Evolutionary conservation across 2,329 filamentous ascomycete genomes (phyloP).

Genomic region (Daldinia sp.): DNA sequence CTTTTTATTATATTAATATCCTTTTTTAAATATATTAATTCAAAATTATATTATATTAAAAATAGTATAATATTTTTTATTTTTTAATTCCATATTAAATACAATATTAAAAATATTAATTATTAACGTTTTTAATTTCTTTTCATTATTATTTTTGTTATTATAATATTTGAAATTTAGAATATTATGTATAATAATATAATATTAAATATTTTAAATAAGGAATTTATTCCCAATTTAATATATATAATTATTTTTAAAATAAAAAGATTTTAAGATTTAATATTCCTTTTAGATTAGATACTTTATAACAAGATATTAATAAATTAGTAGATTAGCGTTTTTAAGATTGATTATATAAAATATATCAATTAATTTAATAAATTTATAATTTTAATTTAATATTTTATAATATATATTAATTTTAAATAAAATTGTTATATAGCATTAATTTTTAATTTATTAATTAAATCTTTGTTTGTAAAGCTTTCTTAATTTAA

Average conservation of each 20-base stretch:
- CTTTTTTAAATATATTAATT: background rate
- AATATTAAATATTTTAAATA: background rate
- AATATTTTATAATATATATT: too few relatives aligned
- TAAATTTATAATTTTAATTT: background rate
- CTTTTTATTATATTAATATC: background rate
- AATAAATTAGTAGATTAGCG: background rate
- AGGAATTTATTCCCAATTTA: background rate
- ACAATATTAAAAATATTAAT: background rate
- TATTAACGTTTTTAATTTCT: too few relatives aligned
- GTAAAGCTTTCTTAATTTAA: background rate
- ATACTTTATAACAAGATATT: background rate
- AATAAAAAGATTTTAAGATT: background rate
- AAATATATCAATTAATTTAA: background rate
- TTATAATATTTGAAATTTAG: background rate
- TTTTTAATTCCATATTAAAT: background rate
- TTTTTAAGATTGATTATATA: background rate
- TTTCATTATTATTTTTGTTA: background rate
- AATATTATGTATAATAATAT: background rate
- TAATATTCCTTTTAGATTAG: background rate
- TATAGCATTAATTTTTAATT: background rate
- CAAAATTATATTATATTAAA: background rate
- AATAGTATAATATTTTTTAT: background rate
- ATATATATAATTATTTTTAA: background rate
- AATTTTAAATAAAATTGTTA: background rate
- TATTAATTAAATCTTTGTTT: background rate